Conservation (phyloP, 306 rosid species). For the Benincasa hispida region DNA sequence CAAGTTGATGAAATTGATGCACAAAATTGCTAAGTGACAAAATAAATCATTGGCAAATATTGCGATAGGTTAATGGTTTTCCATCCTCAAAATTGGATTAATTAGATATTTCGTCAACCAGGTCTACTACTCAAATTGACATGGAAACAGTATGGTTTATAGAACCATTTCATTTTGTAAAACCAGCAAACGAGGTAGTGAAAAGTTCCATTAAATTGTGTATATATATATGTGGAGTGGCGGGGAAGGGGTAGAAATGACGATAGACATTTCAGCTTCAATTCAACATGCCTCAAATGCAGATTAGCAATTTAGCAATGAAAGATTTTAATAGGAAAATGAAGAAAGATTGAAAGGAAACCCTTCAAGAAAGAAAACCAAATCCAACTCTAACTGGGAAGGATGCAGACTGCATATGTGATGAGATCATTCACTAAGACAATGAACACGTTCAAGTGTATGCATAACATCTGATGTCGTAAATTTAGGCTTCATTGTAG, state of each 20-base stretch:
- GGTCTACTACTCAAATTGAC: background rate
- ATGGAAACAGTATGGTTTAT: background rate
- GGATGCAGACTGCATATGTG: background rate
- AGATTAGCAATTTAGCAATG: no score
- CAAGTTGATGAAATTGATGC: background rate
- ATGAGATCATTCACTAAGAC: background rate
- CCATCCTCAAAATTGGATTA: background rate
- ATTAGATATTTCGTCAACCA: background rate
- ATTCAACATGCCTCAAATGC: no score
- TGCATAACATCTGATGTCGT: background rate
- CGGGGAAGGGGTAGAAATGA: no score
- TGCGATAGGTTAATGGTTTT: background rate
- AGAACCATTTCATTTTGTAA: background rate
- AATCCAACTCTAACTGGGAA: background rate
- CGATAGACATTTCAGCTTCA: no score
- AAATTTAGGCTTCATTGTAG: background rate
- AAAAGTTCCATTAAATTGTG: background rate
- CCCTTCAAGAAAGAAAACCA: no score
- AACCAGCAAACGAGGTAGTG: background rate
- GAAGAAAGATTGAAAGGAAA: no score
- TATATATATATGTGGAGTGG: no score
- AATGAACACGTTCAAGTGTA: background rate
- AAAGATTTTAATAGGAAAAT: no score
- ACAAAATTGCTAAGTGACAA: background rate
- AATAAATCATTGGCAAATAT: background rate